Percentiles rank a stretch among this genome's conserved stretches.
Conservation (phyloP, 768 basidiomycete genomes). For the Macrocybe gigantea region DNA sequence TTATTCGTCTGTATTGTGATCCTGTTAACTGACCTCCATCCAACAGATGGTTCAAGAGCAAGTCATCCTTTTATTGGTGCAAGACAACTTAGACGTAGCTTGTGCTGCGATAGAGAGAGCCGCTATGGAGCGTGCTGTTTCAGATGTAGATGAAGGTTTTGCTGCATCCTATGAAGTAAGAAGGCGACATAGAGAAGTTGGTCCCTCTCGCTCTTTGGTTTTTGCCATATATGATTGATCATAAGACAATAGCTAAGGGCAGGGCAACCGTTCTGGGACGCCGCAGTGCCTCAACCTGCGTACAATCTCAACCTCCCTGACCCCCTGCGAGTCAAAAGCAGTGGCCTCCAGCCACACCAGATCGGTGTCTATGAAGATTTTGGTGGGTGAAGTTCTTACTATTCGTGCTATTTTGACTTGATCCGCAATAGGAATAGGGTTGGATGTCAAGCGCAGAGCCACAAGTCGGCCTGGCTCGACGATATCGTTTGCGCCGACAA, state of each 20-base stretch:
- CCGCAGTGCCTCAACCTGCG: conserved; percentile 60
- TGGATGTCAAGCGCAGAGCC: conserved; percentile 52
- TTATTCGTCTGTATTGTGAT: background rate
- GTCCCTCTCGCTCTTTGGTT: conserved; percentile 12
- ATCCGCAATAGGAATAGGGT: conserved; percentile 24
- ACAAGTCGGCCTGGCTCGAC: conserved; percentile 69
- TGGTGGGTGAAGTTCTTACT: conserved; percentile 34
- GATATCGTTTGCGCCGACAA: conserved; percentile 51
- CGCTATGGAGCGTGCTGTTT: conserved; percentile 92
- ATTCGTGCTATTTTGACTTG: background rate
- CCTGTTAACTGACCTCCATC: background rate
- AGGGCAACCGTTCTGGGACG: conserved; percentile 87
- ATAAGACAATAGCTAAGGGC: conserved; percentile 44
- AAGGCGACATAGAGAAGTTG: conserved; percentile 80
- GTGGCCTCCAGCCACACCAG: conserved; percentile 79
- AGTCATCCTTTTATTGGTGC: conserved; percentile 71
- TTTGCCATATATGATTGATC: background rate
- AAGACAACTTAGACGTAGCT: conserved; percentile 90
- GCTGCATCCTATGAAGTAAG: conserved; percentile 75
- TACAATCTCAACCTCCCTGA: conserved; percentile 79
- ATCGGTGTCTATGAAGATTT: conserved; percentile 94
- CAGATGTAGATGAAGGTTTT: conserved; percentile 91
- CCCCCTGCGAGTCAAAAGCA: conserved; percentile 77
- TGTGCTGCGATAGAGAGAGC: conserved; percentile 95
- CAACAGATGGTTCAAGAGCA: conserved; percentile 64